Conservation (phyloP, 1,284 basidiomycete species). For the Afroboletus lepidellus region DNA sequence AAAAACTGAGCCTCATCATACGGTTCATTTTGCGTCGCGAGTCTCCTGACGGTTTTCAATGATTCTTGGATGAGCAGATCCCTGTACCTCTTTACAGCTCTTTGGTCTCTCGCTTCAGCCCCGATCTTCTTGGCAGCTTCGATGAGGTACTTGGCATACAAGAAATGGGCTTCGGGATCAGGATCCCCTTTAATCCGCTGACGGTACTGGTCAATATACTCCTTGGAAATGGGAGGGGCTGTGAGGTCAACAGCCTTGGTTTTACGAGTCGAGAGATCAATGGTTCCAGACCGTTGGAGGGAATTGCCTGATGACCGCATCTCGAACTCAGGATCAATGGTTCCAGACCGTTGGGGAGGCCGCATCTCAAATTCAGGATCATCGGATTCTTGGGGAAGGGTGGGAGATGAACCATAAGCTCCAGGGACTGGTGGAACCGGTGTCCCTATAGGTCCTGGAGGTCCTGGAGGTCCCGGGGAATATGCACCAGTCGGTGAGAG, state of each 20-base stretch:
- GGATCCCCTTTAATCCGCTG: conserved; percentile 96
- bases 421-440: conserved; percentile 15
- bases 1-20: conserved; percentile 99
- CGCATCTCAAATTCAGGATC: conserved; percentile 54
- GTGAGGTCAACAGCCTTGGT: conserved; percentile 83
- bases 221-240: conserved; percentile 90
- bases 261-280: conserved; percentile 62
- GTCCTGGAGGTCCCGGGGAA: conserved; percentile 21
- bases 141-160: conserved; percentile 96
- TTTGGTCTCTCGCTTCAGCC: conserved; percentile 68
- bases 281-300: conserved; percentile 56
- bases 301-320: conserved; percentile 43
- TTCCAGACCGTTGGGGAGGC: conserved; percentile 55
- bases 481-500: conserved; percentile 28
- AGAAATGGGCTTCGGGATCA: conserved; percentile 98
- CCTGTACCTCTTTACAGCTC: conserved; percentile 84
- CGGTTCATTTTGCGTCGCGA: conserved; percentile 87
- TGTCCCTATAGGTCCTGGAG: conserved; percentile 18
- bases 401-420: conserved; percentile 25
- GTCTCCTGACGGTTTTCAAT: conserved; percentile 87
- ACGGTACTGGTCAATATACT: conserved; percentile 97
- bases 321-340: conserved; percentile 55
- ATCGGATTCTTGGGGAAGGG: conserved; percentile 32
- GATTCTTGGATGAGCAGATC: conserved; percentile 88
- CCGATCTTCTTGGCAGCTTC: conserved; percentile 97